Evolutionary conservation across 1,139 yeast genomes (phyloP), one percentile per base, ranked within the genome.

Genomic region (Saccharomyces pastorianus): DNA sequence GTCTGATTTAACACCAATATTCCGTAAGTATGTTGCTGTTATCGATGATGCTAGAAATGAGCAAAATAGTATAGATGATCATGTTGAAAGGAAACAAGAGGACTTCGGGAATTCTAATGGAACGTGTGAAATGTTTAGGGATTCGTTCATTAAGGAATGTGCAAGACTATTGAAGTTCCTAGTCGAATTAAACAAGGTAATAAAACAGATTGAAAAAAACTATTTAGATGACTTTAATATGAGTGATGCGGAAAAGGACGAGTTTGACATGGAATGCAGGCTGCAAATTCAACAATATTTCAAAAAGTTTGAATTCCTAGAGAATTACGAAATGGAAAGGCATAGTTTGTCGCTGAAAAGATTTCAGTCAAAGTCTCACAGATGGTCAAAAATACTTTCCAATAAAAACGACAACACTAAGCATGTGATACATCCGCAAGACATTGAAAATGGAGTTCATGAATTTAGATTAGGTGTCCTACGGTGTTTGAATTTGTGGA

Each of bases 1-100:
- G 86, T 67, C 80, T 1, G 82, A 82, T 59, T 64, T 79, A 34
- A 82, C 86, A 1, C 79, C 78, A 1, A 64, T 76, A 23, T 83
- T 83, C 64, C 65, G 68, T 41, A 78, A 76, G 58, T 77, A 82
- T 58, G 80, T 80, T 5, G 61, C 66, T 4, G 76, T 81, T 32
- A 75, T 79, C 2, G 72, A 66, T 48, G 68, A 64, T 44, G 59
- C 64, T 50, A 55, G 8, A n/a, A 47, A 50, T 17, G 49, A 41
- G 9, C 54, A 58, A 42, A 49, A 51, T 52, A 11, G 46, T 47
- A 17, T 17, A 23, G 60, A 77, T 13, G 58, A 68, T 4, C 83
- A 79, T 55, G 71, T 47, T 13, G 47, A 17, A 28, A 47, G 44
- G 4, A 48, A 55, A 1, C 14, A 31, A 47, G 46, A 6, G 50